Base-by-base conservation (phyloP, 163 green algal genomes). In the Volvox carteri region DNA sequence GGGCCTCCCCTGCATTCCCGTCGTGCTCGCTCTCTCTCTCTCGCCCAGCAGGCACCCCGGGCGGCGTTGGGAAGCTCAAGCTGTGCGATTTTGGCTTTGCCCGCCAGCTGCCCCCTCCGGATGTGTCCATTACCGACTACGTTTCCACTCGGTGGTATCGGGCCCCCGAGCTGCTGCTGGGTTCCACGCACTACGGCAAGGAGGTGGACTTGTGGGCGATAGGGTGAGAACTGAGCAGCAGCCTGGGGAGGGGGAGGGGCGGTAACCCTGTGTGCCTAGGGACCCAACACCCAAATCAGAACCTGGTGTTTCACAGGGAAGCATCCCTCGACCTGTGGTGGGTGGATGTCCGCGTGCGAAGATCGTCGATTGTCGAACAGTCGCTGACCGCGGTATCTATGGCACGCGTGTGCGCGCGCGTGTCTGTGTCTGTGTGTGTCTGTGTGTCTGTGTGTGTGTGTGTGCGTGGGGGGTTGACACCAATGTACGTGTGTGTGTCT, bases 21-120 rank as follows among this genome's bases (percentile, higher is more conserved):
- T 23, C 54, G 19, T 65, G 54, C 54, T 12, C 54, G 54, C 19
- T 65, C 28, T 41, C 72, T 37, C n/a, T 1, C 39, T 35, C 14
- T 4, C 39, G n/a, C n/a, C n/a, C n/a, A n/a, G n/a, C 85, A 87
- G 86, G 86, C 41, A 21, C 85, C 21, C n/a, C 52, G 1, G 87
- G 90, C 39, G 84, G 75, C 41, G 90, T 94, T 19, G 95, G 95
- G 33, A 90, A 95, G 76, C 87, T 99, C 1, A 98, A 98, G 93
- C 94, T 99, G 50, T 98, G 96, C 86, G 97, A 99, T 90, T 98
- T 99, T 95, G 97, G 97, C 41, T 98, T 99, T 92, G 97, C 96
- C 37, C 92, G 97, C 0, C 80, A 92, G 62, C 88, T 98, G 74
- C 91, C 93, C 39, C 90, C 68, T 9, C 56, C 42, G 18, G 93